Base-by-base conservation (phyloP, 2,329 filamentous ascomycete genomes). In the Xylariales sp. region DNA sequence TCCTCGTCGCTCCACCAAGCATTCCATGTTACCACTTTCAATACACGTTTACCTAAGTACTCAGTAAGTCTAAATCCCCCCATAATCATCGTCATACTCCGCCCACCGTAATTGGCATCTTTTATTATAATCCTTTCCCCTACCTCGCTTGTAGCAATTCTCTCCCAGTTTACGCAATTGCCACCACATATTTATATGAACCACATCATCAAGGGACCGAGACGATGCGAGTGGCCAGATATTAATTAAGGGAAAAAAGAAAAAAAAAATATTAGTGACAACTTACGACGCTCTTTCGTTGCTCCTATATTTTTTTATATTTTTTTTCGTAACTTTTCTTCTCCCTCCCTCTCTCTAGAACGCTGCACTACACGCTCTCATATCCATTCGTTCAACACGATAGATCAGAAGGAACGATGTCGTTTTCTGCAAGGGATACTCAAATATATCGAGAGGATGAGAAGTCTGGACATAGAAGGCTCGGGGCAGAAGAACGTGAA, bases 381-480 rank as follows among this genome's bases (percentile, higher is more conserved):
- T 12, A 28, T 23, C n/a, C 14, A 32, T 53, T 30, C 9, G 32
- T 49, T 28, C 18, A 50, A 36, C 30, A 48, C 45, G 45, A 46
- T 43, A 61, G 3, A 34, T 53, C 48, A 8, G 43, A 6, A 16
- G 46, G 54, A 65, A 74, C 62, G 62, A 83, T 83, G 81, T 75
- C 82, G 43, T 78, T 79, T 58, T 71, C 64, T 49, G 62, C 72
- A 7, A 78, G 72, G 69, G 82, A 83, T 67, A 81, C 78, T 6
- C 71, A 81, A 53, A 72, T 80, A 56, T 85, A 85, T 73, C 78
- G 84, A 62, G 78, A 79, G 49, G 83, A 86, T 77, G 82, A 81
- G 57, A 82, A 79, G 72, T 71, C 66, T 50, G 66, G 66, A 4
- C 63, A 70, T 64, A 69, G 3, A 8, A 69, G 53, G 23, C 69